Percentiles rank a stretch among this genome's conserved stretches.
These are phyloP conservation scores for Citrus cavaleriei DNA, from an alignment of 345 rosid species.

Conservation along the genomic window DNA sequence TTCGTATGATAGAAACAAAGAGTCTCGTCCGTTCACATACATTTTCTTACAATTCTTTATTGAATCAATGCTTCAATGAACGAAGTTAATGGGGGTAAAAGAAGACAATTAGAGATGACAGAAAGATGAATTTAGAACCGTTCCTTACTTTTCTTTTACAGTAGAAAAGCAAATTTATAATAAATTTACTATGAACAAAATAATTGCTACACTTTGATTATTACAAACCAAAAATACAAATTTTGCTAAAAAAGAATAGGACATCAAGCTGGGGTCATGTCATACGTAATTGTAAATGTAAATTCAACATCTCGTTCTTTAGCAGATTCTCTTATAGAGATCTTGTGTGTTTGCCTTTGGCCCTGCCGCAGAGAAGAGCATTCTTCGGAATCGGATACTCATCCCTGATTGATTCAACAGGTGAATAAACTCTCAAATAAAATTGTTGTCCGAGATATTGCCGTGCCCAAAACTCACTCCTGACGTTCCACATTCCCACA, in stretches of 20 bases:
- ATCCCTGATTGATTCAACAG: constrained; percentile 56
- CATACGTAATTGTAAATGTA: background rate
- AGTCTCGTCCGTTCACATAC: background rate
- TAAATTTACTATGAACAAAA: background rate
- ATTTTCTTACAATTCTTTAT: background rate
- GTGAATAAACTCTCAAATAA: constrained; percentile 62
- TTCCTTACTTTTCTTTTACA: background rate
- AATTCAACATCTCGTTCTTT: background rate
- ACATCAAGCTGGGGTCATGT: constrained; percentile 16
- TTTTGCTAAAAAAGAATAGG: constrained; percentile 20
- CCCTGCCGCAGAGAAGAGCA: constrained; percentile 81
- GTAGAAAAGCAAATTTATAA: background rate
- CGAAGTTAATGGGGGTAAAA: background rate
- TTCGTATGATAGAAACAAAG: constrained; percentile 2
- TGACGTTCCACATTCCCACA: constrained; percentile 95
- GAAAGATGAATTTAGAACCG: no score
- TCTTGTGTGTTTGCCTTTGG: constrained; percentile 26
- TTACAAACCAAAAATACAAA: constrained; percentile 3
- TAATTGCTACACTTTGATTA: background rate
- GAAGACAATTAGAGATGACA: background rate
- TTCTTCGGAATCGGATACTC: constrained; percentile 71
- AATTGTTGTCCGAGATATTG: constrained; percentile 93
- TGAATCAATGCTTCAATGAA: background rate
- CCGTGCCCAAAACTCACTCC: constrained; percentile 82
- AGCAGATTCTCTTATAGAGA: constrained; percentile 10